These are phyloP conservation scores for Barnettozyma sucrosica DNA, from an alignment of 805 yeast genomes.

Conservation along the genomic window DNA sequence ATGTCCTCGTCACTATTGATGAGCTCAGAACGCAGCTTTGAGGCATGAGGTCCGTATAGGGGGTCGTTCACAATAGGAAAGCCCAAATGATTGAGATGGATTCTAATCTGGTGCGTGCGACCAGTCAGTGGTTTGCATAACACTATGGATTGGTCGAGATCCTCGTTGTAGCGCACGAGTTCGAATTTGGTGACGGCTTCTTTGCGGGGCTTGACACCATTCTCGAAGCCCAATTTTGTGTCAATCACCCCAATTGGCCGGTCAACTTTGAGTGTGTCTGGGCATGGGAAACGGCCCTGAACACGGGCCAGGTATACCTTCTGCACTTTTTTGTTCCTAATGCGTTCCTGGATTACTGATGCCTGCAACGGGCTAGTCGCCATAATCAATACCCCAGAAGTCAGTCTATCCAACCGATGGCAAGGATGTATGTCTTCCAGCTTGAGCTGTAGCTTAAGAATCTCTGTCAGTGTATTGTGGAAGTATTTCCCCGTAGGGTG, in stretches of 20 bases:
- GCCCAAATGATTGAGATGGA: constrained; percentile 82
- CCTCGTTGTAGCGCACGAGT: constrained; percentile 22
- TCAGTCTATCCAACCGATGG: constrained; percentile 82
- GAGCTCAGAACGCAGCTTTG: constrained; percentile 9
- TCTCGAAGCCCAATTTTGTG: constrained; percentile 69
- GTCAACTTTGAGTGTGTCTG: constrained; percentile 45
- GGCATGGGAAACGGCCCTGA: constrained; percentile 69
- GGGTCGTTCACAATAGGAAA: constrained; percentile 92
- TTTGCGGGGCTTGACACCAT: constrained; percentile 32
- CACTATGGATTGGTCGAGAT: constrained; percentile 41
- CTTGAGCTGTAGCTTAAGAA: constrained; percentile 63
- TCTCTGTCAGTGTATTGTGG: constrained; percentile 71
- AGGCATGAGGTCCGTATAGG: constrained; percentile 34
- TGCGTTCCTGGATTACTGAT: constrained; percentile 45
- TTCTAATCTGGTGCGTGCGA: constrained; percentile 91
- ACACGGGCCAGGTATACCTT: constrained; percentile 88
- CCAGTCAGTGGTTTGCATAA: constrained; percentile 86
- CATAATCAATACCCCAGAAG: constrained; percentile 85
- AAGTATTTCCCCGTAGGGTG: constrained; percentile 91
- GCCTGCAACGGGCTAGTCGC: constrained; percentile 9
- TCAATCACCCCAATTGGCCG: constrained; percentile 63
- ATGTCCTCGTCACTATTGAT: constrained; percentile 7
- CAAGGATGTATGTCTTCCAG: constrained; percentile 39
- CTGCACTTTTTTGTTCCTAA: constrained; percentile 60
- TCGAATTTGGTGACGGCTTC: constrained; percentile 59